Evolutionary conservation across 106 monocot species (phyloP).

Genomic region (Narthecium ossifragum): DNA sequence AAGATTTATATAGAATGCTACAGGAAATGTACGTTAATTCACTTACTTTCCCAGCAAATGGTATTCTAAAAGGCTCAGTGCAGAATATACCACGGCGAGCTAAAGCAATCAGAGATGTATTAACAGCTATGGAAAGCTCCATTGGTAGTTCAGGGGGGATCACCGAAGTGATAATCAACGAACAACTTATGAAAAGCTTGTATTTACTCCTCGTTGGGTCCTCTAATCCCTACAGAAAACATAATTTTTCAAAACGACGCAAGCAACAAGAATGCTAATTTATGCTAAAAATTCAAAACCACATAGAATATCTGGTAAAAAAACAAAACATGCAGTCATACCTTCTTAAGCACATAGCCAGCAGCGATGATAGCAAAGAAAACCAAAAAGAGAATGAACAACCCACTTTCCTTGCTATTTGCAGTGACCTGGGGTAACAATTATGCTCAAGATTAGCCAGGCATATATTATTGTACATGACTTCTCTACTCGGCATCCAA

Average conservation of each 20-base stretch:
- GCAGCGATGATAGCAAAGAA: constrained; percentile 99
- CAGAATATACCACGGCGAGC: constrained; percentile 97
- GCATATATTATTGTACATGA: neutral
- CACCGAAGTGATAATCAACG: constrained; percentile 94
- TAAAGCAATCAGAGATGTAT: constrained; percentile 97
- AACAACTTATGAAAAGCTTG: constrained; percentile 96
- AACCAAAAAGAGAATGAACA: constrained; percentile 94
- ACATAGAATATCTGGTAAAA: neutral
- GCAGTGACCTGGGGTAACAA: constrained; percentile 80
- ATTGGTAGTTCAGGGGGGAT: constrained; percentile 98
- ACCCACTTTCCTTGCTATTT: constrained; percentile 96
- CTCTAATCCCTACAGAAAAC: constrained; percentile 68
- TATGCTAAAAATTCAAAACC: neutral
- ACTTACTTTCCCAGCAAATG: constrained; percentile 96
- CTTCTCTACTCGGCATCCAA: too few species aligned
- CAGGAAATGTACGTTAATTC: neutral
- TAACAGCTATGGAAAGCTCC: constrained; percentile 99
- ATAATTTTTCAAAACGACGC: neutral
- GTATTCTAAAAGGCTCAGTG: constrained; percentile 99
- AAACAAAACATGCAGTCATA: constrained; percentile 11
- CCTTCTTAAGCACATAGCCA: constrained; percentile 99
- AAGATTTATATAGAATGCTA: neutral
- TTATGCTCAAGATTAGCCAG: neutral
- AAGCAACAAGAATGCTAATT: neutral
- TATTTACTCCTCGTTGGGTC: constrained; percentile 99